Evolutionary conservation across 148 eudicot species (phyloP), one percentile per base, ranked within the genome.

Genomic region (Cornus kousa): DNA sequence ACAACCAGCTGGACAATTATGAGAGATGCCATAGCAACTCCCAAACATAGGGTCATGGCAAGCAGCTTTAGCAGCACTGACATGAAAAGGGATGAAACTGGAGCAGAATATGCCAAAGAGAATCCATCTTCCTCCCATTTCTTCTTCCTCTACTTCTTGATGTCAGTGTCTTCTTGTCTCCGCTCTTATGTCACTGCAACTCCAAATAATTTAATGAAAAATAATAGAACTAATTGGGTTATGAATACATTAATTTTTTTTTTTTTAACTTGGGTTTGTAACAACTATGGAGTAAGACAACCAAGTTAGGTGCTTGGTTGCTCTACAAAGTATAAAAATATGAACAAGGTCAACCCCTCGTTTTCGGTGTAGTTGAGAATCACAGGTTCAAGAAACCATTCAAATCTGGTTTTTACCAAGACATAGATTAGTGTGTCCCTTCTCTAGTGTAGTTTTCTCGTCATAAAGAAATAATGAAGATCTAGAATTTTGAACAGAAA

Each of bases 31-130:
- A 39, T 39, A 78, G 46, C 80, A 78, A 59, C 68, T 37, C 10
- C 74, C 68, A 16, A n/a, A 78, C 17, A 78, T 78, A 23, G 80
- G 80, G 68, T 78, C 23, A 60, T 78, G 80, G 20, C 80, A 78
- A 78, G 80, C 60, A 37, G 68, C 80, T 70, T 78, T 78, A 23
- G 33, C 75, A 65, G 69, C 75, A 17, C 68, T 57, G 40, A 33
- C 74, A 5, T 32, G 39, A 5, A 32, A 70, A n/a, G 57, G 39
- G 39, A 78, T 70, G 46, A 40, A 35, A 71, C 65, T 72, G 1
- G 39, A 70, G 59, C 74, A 71, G 8, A 4, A 6, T 24, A 78
- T 78, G 68, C 24, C 14, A 14, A 78, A 12, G 37, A 39, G 7
- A 40, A 78, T 53, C 68, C 74, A 78, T 59, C 13, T 5, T 13